These are phyloP conservation scores for Pseudonectria foliicola DNA, from an alignment of 2,329 filamentous ascomycete species.

Conservation along the genomic window DNA sequence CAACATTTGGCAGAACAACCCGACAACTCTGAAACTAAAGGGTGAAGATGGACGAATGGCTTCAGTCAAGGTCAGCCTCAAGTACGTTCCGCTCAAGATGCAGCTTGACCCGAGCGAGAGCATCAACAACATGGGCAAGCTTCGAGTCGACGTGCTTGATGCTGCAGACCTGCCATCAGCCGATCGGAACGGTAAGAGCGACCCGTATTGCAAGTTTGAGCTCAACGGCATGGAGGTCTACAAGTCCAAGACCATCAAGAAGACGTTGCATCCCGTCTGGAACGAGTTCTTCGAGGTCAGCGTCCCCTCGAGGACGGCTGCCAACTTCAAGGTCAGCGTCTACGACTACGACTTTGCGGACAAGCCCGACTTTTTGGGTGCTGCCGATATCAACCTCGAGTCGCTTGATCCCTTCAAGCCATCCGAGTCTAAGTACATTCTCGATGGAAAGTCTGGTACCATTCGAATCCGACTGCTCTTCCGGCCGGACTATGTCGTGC, in stretches of 20 bases:
- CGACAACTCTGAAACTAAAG: constrained; percentile 72
- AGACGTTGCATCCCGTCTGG: constrained; percentile 90
- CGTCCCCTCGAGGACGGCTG: constrained; percentile 75
- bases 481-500: constrained; percentile 84
- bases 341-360: constrained; percentile 97
- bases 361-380: constrained; percentile 85
- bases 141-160: constrained; percentile 89
- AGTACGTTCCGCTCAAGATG: constrained; percentile 94
- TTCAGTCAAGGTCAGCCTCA: constrained; percentile 84
- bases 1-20: constrained; percentile 63
- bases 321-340: constrained; percentile 75
- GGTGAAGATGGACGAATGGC: constrained; percentile 63
- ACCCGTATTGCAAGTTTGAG: constrained; percentile 93
- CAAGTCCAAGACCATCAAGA: constrained; percentile 96
- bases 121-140: constrained; percentile 96
- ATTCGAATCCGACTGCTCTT: constrained; percentile 82
- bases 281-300: constrained; percentile 90
- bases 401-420: constrained; percentile 78
- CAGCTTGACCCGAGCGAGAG: constrained; percentile 87
- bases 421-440: constrained; percentile 63
- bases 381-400: constrained; percentile 66
- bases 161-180: constrained; percentile 83
- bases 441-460: constrained; percentile 85
- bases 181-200: constrained; percentile 92
- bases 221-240: constrained; percentile 83